phyloP scores from a whole-genome alignment of 225 moss, liverwort and hornwort species.

The Rhytidiadelphus loreus region DNA sequence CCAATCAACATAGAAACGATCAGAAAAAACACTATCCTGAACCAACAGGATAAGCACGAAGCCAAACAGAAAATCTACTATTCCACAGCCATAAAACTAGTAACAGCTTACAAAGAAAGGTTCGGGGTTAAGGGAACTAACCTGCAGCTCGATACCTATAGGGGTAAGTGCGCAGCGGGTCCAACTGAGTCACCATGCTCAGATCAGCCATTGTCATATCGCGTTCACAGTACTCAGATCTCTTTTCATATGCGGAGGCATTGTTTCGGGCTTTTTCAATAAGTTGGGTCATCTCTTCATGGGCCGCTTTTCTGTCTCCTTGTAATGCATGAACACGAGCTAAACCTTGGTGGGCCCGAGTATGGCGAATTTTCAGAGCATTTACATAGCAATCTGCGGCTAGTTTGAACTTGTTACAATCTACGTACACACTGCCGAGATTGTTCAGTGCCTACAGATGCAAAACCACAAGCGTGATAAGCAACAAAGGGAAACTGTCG shows the following conservation, averaged over 20 bases:
- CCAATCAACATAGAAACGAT: not conserved
- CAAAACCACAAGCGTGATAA: not conserved
- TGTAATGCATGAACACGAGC: conserved; percentile 92
- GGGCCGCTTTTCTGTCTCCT: conserved; percentile 84
- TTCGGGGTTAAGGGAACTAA: conserved; percentile 1
- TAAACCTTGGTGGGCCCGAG: conserved; percentile 96
- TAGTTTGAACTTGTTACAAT: conserved; percentile 85
- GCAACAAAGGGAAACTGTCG: not conserved
- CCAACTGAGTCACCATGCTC: conserved; percentile 86
- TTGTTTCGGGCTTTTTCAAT: conserved; percentile 98
- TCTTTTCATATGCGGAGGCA: conserved; percentile 96
- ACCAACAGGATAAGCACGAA: not conserved
- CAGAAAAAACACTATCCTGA: not conserved
- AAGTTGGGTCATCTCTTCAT: conserved; percentile 97
- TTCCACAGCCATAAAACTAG: not conserved
- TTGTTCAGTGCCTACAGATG: conserved; percentile 87
- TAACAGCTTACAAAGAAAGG: not conserved
- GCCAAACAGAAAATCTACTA: not conserved
- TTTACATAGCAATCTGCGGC: conserved; percentile 94
- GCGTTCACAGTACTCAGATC: conserved; percentile 96
- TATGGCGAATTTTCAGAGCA: conserved; percentile 95
- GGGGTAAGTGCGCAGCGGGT: conserved; percentile 92
- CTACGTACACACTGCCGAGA: conserved; percentile 96
- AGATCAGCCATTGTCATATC: conserved; percentile 98
- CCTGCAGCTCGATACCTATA: conserved; percentile 99